Evolutionary conservation across 2,329 filamentous ascomycete species (phyloP).

Genomic region (Clonostachys byssicola): DNA sequence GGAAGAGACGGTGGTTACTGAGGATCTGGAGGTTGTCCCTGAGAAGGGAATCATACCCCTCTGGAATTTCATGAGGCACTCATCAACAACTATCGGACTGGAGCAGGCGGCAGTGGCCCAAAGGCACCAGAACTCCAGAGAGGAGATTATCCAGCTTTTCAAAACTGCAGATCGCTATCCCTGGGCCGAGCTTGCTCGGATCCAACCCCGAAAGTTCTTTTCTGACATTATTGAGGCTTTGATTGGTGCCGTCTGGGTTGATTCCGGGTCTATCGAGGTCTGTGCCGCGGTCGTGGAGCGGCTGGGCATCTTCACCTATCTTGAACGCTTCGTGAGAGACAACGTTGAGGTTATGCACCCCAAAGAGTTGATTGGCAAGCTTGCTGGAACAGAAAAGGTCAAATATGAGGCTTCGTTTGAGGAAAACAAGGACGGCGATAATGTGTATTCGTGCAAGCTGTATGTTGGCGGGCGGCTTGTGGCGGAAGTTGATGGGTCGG

Average conservation of each 20-base stretch:
- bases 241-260: conserved; percentile 80
- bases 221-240: conserved; percentile 81
- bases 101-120: conserved; percentile 36
- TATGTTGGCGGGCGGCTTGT: conserved; percentile 41
- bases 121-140: conserved; percentile 43
- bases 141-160: conserved; percentile 46
- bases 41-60: conserved; percentile 35
- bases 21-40: conserved; percentile 8
- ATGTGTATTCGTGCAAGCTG: conserved; percentile 39
- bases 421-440: conserved; percentile 11
- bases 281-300: conserved; percentile 59
- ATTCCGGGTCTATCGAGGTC: conserved; percentile 58
- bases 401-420: conserved; percentile 40
- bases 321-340: conserved; percentile 58
- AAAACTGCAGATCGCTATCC: conserved; percentile 56
- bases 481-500: conserved; percentile 36
- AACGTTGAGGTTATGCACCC: conserved; percentile 56
- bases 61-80: conserved; percentile 68
- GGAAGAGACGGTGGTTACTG: conserved; percentile 10
- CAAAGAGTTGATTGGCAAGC: conserved; percentile 63
- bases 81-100: conserved; percentile 37
- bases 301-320: conserved; percentile 60
- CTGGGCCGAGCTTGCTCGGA: conserved; percentile 65
- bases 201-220: conserved; percentile 71
- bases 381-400: conserved; percentile 48